A percentile compares a stretch with the other conserved stretches of the same genome.
Evolutionary conservation across 140 eudicot species (phyloP).

Genomic region (Bidens hawaiensis): DNA sequence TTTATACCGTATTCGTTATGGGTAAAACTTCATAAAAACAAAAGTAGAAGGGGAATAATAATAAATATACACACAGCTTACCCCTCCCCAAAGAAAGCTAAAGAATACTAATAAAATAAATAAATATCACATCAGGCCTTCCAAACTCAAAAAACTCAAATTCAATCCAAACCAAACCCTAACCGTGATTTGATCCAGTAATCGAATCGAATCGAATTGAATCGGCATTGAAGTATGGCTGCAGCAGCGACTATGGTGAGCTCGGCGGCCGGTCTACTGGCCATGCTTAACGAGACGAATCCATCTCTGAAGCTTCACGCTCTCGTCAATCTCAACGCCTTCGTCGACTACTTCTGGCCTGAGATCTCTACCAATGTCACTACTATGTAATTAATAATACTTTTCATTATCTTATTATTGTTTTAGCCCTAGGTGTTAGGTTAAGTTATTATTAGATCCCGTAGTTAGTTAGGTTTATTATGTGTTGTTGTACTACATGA

Average conservation of each 20-base stretch:
- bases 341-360: constrained; percentile 81
- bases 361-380: constrained; percentile 95
- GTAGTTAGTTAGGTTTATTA: not conserved
- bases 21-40: not conserved
- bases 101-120: not conserved
- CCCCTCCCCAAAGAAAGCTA: constrained; percentile 40
- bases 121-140: too few relatives aligned
- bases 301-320: constrained; percentile 80
- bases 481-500: not conserved
- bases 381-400: constrained; percentile 30
- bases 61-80: not conserved
- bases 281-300: constrained; percentile 82
- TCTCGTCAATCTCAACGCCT: constrained; percentile 62
- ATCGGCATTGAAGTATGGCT: constrained; percentile 16
- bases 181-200: constrained; percentile 7
- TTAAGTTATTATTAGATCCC: not conserved
- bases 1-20: too few relatives aligned
- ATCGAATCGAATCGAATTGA: not conserved
- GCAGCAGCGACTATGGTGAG: constrained; percentile 81
- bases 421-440: not conserved
- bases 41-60: not conserved
- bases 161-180: not conserved
- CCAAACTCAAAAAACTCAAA: too few relatives aligned
- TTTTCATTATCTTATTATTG: not conserved
- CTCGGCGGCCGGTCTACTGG: constrained; percentile 81